A percentile compares a stretch with the other conserved stretches of the same genome.
These are phyloP conservation scores for Thelephora terrestris DNA, from an alignment of 1,284 basidiomycete species.

Conservation along the genomic window DNA sequence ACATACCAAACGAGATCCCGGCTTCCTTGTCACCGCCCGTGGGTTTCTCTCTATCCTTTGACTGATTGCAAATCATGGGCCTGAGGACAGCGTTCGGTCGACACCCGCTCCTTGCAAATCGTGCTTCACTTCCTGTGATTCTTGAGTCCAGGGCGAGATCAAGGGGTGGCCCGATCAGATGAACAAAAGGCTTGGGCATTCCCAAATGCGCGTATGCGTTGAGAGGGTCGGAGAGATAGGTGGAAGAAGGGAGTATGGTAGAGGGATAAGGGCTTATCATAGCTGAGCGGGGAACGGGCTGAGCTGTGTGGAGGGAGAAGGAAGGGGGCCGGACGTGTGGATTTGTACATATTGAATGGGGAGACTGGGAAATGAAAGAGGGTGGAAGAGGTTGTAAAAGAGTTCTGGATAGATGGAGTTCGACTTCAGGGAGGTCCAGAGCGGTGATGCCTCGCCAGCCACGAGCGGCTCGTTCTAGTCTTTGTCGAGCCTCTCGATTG, in stretches of 20 bases:
- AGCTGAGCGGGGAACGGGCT: conserved; percentile 34
- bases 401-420: conserved; percentile 16
- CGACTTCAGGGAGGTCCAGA: conserved; percentile 23
- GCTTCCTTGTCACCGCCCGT: background rate
- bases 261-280: conserved; percentile 50
- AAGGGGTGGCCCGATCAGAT: conserved; percentile 72
- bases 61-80: conserved; percentile 54
- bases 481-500: conserved; percentile 38
- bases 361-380: conserved; percentile 25
- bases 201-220: conserved; percentile 65
- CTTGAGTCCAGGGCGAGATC: conserved; percentile 79
- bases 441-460: conserved; percentile 65
- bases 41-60: conserved; percentile 2
- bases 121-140: conserved; percentile 61
- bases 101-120: conserved; percentile 81
- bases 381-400: conserved; percentile 26
- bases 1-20: conserved; percentile 68
- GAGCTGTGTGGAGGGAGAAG: conserved; percentile 38
- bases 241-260: conserved; percentile 47
- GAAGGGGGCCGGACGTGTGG: conserved; percentile 37
- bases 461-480: conserved; percentile 47
- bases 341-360: conserved; percentile 27
- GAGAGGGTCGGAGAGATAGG: conserved; percentile 55
- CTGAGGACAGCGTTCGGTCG: conserved; percentile 83
- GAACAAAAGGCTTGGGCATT: conserved; percentile 71